Evolutionary conservation across 2,329 filamentous ascomycete genomes (phyloP).

Genomic region (Aspergillus sp.): DNA sequence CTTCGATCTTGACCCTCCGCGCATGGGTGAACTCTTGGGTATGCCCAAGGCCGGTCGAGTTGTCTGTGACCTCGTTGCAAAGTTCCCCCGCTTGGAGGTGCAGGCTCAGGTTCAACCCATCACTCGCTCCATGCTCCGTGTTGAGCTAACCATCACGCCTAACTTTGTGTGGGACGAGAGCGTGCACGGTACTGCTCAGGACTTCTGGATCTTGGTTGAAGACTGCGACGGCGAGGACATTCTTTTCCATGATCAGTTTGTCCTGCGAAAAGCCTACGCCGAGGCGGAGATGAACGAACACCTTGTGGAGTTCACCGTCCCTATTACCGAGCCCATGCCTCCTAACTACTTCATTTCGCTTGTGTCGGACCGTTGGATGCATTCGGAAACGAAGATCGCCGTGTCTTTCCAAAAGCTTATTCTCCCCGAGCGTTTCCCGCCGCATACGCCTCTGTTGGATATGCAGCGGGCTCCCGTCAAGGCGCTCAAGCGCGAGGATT

Average conservation of each 20-base stretch:
- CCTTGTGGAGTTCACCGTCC: constrained; percentile 91
- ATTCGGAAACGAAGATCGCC: constrained; percentile 88
- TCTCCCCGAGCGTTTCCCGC: constrained; percentile 90
- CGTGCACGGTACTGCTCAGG: constrained; percentile 83
- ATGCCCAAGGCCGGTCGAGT: constrained; percentile 83
- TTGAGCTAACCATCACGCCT: constrained; percentile 87
- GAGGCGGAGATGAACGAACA: constrained; percentile 86
- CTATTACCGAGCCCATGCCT: constrained; percentile 95
- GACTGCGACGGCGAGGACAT: constrained; percentile 97
- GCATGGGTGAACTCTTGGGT: constrained; percentile 91
- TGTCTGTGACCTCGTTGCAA: constrained; percentile 82
- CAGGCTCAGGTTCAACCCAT: constrained; percentile 93
- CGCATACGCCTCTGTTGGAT: constrained; percentile 88
- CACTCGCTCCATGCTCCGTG: constrained; percentile 85
- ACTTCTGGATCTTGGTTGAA: constrained; percentile 96
- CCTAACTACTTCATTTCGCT: constrained; percentile 98
- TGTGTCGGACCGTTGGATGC: constrained; percentile 96
- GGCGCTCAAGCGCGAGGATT: constrained; percentile 83
- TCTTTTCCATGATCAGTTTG: constrained; percentile 89
- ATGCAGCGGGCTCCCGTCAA: constrained; percentile 87
- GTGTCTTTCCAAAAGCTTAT: constrained; percentile 95
- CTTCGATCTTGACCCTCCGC: constrained; percentile 92
- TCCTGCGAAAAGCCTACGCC: constrained; percentile 87
- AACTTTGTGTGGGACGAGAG: constrained; percentile 95
- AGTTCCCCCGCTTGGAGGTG: constrained; percentile 89